phyloP scores from a whole-genome alignment of 116 monocot species.

The Dioscorea cayenensis region DNA sequence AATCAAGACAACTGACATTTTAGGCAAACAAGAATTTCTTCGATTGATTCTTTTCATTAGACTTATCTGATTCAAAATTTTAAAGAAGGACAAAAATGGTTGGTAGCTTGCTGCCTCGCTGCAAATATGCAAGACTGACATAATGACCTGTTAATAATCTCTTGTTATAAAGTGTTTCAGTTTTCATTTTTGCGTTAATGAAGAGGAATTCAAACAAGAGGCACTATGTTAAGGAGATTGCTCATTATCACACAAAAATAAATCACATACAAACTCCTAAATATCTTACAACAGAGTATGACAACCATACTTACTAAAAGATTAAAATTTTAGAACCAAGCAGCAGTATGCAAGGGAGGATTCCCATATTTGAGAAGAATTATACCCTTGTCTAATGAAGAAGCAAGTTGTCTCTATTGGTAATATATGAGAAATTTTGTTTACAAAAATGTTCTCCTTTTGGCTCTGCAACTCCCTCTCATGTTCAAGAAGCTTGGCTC shows the following conservation, averaged over 20 bases:
- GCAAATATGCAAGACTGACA: too few relatives aligned
- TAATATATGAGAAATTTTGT: constrained; percentile 12
- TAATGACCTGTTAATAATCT: not conserved
- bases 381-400: constrained; percentile 29
- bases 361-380: constrained; percentile 2
- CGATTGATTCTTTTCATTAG: too few relatives aligned
- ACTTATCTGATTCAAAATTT: too few relatives aligned
- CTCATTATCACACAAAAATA: not conserved
- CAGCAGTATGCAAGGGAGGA: not conserved
- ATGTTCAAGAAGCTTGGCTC: not conserved
- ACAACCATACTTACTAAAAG: not conserved
- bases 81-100: too few relatives aligned
- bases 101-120: too few relatives aligned
- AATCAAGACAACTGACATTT: too few relatives aligned
- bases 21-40: too few relatives aligned
- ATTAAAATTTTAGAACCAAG: not conserved
- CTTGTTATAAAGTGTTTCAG: not conserved
- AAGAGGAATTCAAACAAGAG: not conserved
- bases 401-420: not conserved
- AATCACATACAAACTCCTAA: not conserved
- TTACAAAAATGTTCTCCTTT: constrained; percentile 7
- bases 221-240: not conserved
- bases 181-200: not conserved
- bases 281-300: not conserved
- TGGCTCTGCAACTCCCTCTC: not conserved